Percentiles rank a stretch among this genome's conserved stretches.
phyloP scores from a whole-genome alignment of 2,329 filamentous ascomycete genomes.

The Paecilomyces sp. region DNA sequence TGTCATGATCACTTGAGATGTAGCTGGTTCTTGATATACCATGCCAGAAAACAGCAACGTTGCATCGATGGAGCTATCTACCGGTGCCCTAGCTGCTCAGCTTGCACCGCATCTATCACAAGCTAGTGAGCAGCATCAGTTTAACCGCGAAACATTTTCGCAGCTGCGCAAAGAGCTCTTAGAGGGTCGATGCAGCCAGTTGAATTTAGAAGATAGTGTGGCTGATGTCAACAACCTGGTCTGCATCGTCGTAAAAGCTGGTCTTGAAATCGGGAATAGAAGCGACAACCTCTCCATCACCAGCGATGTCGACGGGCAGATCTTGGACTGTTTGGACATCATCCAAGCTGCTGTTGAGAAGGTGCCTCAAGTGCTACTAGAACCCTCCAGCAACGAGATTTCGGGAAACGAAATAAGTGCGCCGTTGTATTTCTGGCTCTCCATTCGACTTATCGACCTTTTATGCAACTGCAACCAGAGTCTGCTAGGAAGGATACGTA shows the following conservation, averaged over 20 bases:
- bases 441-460: slow-evolving; percentile 46
- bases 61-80: slow-evolving; percentile 31
- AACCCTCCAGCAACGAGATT: slow-evolving; percentile 56
- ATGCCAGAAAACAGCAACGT: slow-evolving; percentile 12
- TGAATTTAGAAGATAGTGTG: slow-evolving; percentile 56
- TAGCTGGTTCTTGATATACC: slow-evolving; percentile 7
- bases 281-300: slow-evolving; percentile 58
- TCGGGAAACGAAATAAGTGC: slow-evolving; percentile 40
- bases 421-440: slow-evolving; percentile 48
- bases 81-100: slow-evolving; percentile 81
- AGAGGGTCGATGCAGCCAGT: slow-evolving; percentile 35
- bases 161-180: slow-evolving; percentile 62
- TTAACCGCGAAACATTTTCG: slow-evolving; percentile 67
- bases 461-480: slow-evolving; percentile 35
- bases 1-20: slow-evolving; percentile 20
- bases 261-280: slow-evolving; percentile 49
- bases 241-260: slow-evolving; percentile 73
- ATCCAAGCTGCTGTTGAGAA: slow-evolving; percentile 68
- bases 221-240: slow-evolving; percentile 79
- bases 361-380: slow-evolving; percentile 60
- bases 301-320: slow-evolving; percentile 29
- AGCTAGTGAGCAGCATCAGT: slow-evolving; percentile 53
- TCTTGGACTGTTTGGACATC: slow-evolving; percentile 67
- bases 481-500: slow-evolving; percentile 33
- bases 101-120: slow-evolving; percentile 73